These are phyloP conservation scores for Mycena floridula DNA, from an alignment of 768 basidiomycete species.

Conservation along the genomic window DNA sequence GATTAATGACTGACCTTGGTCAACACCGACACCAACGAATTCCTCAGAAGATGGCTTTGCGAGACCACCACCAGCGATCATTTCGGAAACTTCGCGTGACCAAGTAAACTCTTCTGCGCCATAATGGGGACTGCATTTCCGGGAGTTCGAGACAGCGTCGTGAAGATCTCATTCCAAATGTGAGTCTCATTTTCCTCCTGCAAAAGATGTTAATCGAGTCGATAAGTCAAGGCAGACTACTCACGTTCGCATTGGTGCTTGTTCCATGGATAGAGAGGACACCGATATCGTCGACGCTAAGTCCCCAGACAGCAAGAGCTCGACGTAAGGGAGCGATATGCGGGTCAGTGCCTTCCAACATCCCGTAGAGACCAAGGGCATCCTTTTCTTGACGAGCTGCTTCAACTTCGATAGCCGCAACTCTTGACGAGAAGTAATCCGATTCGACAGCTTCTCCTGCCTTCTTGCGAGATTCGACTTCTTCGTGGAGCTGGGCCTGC, in stretches of 20 bases:
- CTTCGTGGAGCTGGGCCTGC: slow-evolving; percentile 76
- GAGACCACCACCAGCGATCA: slow-evolving; percentile 33
- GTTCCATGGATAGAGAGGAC: slow-evolving; percentile 88
- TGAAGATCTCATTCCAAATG: slow-evolving; percentile 95
- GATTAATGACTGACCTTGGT: slow-evolving; percentile 56
- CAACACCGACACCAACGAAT: slow-evolving; percentile 78
- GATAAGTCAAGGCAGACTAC: slow-evolving; percentile 13
- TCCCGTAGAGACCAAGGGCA: slow-evolving; percentile 88
- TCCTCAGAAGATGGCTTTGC: slow-evolving; percentile 26
- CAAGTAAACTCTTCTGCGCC: slow-evolving; percentile 95
- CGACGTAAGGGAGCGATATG: slow-evolving; percentile 88
- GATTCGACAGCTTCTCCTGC: slow-evolving; percentile 48
- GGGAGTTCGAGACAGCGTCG: slow-evolving; percentile 78
- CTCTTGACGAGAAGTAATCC: slow-evolving; percentile 70
- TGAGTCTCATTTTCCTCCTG: slow-evolving; percentile 96
- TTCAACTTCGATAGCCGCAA: slow-evolving; percentile 85
- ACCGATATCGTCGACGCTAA: slow-evolving; percentile 89
- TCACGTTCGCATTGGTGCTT: slow-evolving; percentile 76
- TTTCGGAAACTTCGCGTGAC: slow-evolving; percentile 82
- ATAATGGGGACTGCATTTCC: slow-evolving; percentile 98
- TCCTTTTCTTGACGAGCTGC: slow-evolving; percentile 90
- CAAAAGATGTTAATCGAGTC: slow-evolving; percentile 8
- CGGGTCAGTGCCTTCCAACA: slow-evolving; percentile 86
- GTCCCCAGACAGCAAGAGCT: slow-evolving; percentile 94
- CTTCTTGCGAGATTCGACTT: slow-evolving; percentile 56